Evolutionary conservation across 108 stramenopile species (phyloP).

Genomic region (Cylindrotheca closterium): DNA sequence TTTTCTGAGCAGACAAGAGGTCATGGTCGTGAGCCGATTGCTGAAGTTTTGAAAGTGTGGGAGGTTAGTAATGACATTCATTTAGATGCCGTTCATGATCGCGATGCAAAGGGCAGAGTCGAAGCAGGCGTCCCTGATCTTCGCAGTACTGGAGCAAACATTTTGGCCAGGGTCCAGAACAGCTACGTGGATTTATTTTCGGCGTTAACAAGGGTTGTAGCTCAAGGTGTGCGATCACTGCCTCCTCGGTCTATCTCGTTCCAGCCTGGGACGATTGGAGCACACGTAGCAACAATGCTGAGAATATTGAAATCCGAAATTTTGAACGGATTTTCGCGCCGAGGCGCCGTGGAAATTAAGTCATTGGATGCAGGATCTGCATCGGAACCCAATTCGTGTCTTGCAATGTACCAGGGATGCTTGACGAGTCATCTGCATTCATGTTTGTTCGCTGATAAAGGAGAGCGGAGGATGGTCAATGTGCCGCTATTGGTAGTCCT

Average conservation of each 20-base stretch:
- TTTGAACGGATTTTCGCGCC: conserved; percentile 32
- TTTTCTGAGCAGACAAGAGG: conserved; percentile 91
- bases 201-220: conserved; percentile 47
- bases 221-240: conserved; percentile 51
- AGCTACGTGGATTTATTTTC: conserved; percentile 59
- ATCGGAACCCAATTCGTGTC: neutral
- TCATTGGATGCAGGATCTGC: neutral
- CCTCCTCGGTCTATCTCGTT: conserved; percentile 34
- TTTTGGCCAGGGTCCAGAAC: conserved; percentile 68
- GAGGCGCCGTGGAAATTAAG: neutral
- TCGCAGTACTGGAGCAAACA: conserved; percentile 53
- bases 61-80: conserved; percentile 6
- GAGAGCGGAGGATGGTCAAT: conserved; percentile 66
- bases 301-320: conserved; percentile 49
- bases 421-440: conserved; percentile 55
- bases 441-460: conserved; percentile 73
- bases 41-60: conserved; percentile 83
- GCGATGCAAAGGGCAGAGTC: conserved; percentile 37
- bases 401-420: conserved; percentile 72
- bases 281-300: conserved; percentile 43
- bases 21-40: conserved; percentile 89
- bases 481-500: conserved; percentile 55
- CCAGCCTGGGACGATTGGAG: conserved; percentile 38
- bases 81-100: neutral
- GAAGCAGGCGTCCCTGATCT: conserved; percentile 75